Base-by-base conservation (phyloP, 2,329 filamentous ascomycete species). In the Arthrobotrys megalospora region DNA sequence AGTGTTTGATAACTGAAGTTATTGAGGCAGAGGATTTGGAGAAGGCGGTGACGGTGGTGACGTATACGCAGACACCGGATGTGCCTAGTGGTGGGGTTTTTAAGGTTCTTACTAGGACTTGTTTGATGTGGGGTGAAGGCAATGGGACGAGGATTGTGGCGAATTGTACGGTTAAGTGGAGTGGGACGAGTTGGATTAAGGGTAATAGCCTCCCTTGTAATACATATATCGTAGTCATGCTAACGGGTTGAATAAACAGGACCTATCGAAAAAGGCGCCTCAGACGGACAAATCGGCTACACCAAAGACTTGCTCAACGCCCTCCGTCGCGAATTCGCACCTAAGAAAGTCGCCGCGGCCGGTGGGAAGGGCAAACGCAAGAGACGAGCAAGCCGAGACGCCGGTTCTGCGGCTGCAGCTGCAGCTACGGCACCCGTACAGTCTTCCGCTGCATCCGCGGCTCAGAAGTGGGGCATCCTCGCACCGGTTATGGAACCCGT, bases 101-200 rank as follows among this genome's bases (percentile, higher is more conserved):
- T 83, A 89, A 89, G 43, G 92, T 93, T 53, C 98, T 97, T 85
- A 99, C 96, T 2, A 93, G 92, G 81, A 99, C 98, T 83, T 97
- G 96, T 82, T 87, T 99, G 21, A 93, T 93, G 64, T 99, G 96
- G 96, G 94, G 91, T 3, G 76, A 79, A 36, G 70, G 68, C 1
- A 76, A 70, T 28, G 80, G 50, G 45, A 99, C 96, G 0, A 89
- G 94, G 32, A 86, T 99, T 34, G 90, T 96, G 79, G 91, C 95
- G 85, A 97, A 91, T 81, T 97, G 93, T 84, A 91, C 90, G 1
- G 92, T 97, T 50, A 96, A 99, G 83, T 99, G 96, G 96, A 91
- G 91, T 2, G 94, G 94, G 81, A 99, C 98, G 87, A 97, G 94
- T 86, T 99, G 96, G 96, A 86, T 99, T 53, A 97, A 96, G 86